phyloP scores from a whole-genome alignment of 129 eudicot species.

The Pseudognaphalium luteoalbum region DNA sequence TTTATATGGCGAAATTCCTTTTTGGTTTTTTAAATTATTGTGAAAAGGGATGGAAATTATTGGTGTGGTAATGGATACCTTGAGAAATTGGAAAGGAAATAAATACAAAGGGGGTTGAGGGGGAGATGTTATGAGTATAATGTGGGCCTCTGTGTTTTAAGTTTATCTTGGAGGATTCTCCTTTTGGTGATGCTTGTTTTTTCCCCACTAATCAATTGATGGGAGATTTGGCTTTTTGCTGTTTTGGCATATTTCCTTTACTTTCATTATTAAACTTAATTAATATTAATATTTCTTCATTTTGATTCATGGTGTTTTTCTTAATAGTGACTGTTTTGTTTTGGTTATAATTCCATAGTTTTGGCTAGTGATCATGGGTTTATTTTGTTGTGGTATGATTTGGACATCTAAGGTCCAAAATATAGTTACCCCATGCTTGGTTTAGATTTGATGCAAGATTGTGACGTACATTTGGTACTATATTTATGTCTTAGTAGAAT shows the following conservation, averaged over 20 bases:
- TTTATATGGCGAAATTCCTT: not conserved
- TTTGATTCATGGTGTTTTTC: conserved; percentile 32
- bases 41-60: not conserved
- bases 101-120: too few species aligned
- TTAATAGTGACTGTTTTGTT: conserved; percentile 32
- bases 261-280: not conserved
- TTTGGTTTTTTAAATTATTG: too few species aligned
- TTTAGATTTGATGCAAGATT: conserved; percentile 33
- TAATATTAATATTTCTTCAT: not conserved
- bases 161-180: conserved; percentile 41
- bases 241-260: conserved; percentile 34
- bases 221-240: conserved; percentile 43
- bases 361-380: conserved; percentile 29
- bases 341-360: conserved; percentile 7
- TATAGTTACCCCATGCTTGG: conserved; percentile 36
- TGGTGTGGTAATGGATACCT: conserved; percentile 21
- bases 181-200: conserved; percentile 44
- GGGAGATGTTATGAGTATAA: not conserved
- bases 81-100: conserved; percentile 14
- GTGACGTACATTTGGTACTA: conserved; percentile 15
- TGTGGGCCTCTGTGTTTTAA: conserved; percentile 37
- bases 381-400: conserved; percentile 37
- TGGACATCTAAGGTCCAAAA: conserved; percentile 39
- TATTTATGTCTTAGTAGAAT: conserved; percentile 20
- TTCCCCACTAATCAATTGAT: conserved; percentile 45